Base-by-base conservation (phyloP, 768 basidiomycete genomes). In the Leccinum sublutescens region DNA sequence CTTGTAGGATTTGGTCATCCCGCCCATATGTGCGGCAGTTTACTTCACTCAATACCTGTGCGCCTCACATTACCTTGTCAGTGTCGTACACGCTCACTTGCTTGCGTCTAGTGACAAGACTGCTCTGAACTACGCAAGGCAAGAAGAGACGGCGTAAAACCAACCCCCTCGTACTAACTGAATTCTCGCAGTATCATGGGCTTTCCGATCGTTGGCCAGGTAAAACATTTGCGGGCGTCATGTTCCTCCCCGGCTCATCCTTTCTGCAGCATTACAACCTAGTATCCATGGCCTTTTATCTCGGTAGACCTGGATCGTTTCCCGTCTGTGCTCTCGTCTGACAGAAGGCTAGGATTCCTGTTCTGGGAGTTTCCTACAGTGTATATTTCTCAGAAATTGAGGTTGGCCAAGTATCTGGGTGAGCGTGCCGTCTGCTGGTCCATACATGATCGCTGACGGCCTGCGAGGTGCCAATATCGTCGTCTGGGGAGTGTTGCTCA, bases 21-120 rank as follows among this genome's bases (percentile, higher is more conserved):
- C 82, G 1, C 79, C 84, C 4, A 70, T 85, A 14, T 82, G 81
- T 62, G 85, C 85, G 2, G 82, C 84, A 3, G 85, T 87, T 12
- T 88, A 87, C 69, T 88, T 88, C 66, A 84, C 83, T 1, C 85
- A 88, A 64, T 87, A 82, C 63, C 67, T 87, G 84, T 87, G 66
- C 55, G 82, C 61, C 19, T 25, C 50, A n/a, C 19, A 53, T 45
- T 6, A 31, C 10, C 25, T 19, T 48, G 15, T 31, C 10, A 11
- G 25, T 49, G 21, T 14, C 29, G 15, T 10, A 8, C 27, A 29
- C 27, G 27, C 49, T 70, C 25, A 64, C 49, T 17, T 45, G 50
- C 54, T 48, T 57, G 4, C 40, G 34, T 58, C 5, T 58, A 86
- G 85, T 58, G 87, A 88, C 69, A 89, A 88, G 76, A 86, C 85